These are phyloP conservation scores for Xylariales sp. DNA, from an alignment of 2,329 filamentous ascomycete species.

Conservation along the genomic window DNA sequence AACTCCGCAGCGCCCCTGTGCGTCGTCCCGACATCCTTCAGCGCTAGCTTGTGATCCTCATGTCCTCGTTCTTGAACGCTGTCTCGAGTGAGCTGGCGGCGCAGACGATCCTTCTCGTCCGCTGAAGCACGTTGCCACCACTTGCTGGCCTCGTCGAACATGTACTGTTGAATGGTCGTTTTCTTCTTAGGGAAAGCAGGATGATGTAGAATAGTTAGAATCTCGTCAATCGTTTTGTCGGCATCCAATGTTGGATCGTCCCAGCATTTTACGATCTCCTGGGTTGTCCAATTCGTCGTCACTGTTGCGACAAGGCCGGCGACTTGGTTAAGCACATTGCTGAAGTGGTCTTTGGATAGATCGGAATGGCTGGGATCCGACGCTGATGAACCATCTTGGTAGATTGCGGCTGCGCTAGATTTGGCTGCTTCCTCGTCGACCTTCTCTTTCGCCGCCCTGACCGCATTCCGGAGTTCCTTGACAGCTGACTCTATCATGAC, in stretches of 20 bases:
- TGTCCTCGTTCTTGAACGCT: constrained; percentile 46
- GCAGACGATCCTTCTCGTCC: constrained; percentile 41
- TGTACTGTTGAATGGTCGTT: constrained; percentile 70
- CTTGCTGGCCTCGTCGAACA: constrained; percentile 73
- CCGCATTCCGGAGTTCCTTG: constrained; percentile 48
- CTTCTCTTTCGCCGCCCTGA: constrained; percentile 48
- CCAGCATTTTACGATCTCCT: constrained; percentile 76
- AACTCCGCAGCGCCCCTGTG: constrained; percentile 45
- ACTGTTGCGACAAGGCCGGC: constrained; percentile 65
- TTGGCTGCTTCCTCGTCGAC: constrained; percentile 49
- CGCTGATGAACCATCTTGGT: constrained; percentile 51
- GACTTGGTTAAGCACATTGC: constrained; percentile 67
- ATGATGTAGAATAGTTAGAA: constrained; percentile 74
- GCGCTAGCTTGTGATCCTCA: constrained; percentile 47
- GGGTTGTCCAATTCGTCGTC: constrained; percentile 74
- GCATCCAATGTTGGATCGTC: constrained; percentile 72
- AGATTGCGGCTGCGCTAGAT: constrained; percentile 45
- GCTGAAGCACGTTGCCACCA: constrained; percentile 58
- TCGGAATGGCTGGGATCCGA: constrained; percentile 69
- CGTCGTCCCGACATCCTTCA: constrained; percentile 45
- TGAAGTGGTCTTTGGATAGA: constrained; percentile 70
- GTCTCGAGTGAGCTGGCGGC: constrained; percentile 45
- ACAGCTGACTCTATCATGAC: constrained; percentile 49
- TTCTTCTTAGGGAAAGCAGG: constrained; percentile 64
- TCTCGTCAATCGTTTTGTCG: constrained; percentile 71